Evolutionary conservation across 2,329 filamentous ascomycete genomes (phyloP).

Genomic region (Epichloe festucae): DNA sequence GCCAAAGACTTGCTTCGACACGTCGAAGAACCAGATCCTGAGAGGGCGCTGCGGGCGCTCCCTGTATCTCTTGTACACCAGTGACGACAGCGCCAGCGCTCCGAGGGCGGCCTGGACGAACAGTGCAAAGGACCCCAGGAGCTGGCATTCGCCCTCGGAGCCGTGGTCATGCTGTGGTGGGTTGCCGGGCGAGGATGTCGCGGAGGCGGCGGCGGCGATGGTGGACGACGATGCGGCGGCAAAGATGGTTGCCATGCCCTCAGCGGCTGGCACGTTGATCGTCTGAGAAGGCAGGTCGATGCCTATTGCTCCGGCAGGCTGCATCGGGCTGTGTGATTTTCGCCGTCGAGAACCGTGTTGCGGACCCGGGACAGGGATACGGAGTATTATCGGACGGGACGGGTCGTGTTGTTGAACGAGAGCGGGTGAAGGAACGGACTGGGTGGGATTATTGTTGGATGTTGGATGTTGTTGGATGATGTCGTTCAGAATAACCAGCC

Average conservation of each 20-base stretch:
- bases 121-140: slow-evolving; percentile 83
- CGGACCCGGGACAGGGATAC: background rate
- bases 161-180: slow-evolving; percentile 24
- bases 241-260: slow-evolving; percentile 7
- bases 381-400: too few species aligned
- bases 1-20: slow-evolving; percentile 92
- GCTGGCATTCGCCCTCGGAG: slow-evolving; percentile 63
- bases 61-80: slow-evolving; percentile 88
- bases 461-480: too few species aligned
- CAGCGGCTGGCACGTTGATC: slow-evolving; percentile 1
- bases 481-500: too few species aligned
- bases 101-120: slow-evolving; percentile 82
- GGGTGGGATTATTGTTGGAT: too few species aligned
- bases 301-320: slow-evolving; percentile 3
- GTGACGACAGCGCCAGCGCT: slow-evolving; percentile 64
- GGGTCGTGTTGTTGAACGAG: too few species aligned
- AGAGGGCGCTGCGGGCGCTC: slow-evolving; percentile 84
- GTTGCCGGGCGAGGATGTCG: slow-evolving; percentile 12
- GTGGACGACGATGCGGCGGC: slow-evolving; percentile 7
- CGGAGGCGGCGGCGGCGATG: slow-evolving; percentile 15
- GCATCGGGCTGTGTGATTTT: slow-evolving; percentile 1
- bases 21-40: slow-evolving; percentile 97
- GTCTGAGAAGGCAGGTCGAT: slow-evolving; percentile 9
- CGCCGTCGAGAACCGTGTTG: background rate
- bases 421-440: too few species aligned